These are phyloP conservation scores for Podospora bellae-mahoneyi DNA, from an alignment of 495 filamentous ascomycete species.

Conservation along the genomic window DNA sequence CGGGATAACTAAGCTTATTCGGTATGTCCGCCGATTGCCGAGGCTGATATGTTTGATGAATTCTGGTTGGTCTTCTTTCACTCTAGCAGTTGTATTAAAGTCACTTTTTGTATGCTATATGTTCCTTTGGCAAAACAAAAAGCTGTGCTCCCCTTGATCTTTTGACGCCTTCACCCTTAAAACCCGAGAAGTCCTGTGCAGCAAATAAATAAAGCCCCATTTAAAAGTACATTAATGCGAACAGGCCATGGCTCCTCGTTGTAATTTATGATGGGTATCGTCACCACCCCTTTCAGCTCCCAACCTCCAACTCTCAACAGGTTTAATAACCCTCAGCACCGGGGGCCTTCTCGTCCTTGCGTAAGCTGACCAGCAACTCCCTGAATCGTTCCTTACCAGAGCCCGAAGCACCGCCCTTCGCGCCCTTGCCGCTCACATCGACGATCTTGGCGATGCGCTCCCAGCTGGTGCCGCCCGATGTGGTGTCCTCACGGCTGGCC, in stretches of 20 bases:
- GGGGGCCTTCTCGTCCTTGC: constrained; percentile 92
- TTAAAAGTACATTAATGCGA: constrained; percentile 24
- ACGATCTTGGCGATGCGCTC: constrained; percentile 96
- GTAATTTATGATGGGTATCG: neutral
- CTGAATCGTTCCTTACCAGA: constrained; percentile 94
- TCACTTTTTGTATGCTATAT: neutral
- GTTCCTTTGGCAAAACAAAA: constrained; percentile 3
- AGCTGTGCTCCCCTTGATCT: constrained; percentile 11
- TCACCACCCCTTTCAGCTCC: neutral
- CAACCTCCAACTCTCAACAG: neutral
- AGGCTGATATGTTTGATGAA: too few species aligned
- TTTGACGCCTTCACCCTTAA: constrained; percentile 18
- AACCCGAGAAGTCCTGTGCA: constrained; percentile 12
- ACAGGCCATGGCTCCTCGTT: constrained; percentile 1
- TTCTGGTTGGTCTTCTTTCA: too few species aligned
- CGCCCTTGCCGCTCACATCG: constrained; percentile 91
- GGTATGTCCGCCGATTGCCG: too few species aligned
- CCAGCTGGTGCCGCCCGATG: constrained; percentile 93
- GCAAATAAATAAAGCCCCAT: constrained; percentile 6
- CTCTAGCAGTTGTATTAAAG: too few species aligned
- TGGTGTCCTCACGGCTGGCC: constrained; percentile 81
- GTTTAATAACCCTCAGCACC: constrained; percentile 61
- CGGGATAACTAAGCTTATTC: too few species aligned
- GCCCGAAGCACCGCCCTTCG: constrained; percentile 75
- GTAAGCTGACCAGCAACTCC: constrained; percentile 80